Evolutionary conservation across 2,329 filamentous ascomycete genomes (phyloP).

Genomic region (Cryphonectria naterciae): DNA sequence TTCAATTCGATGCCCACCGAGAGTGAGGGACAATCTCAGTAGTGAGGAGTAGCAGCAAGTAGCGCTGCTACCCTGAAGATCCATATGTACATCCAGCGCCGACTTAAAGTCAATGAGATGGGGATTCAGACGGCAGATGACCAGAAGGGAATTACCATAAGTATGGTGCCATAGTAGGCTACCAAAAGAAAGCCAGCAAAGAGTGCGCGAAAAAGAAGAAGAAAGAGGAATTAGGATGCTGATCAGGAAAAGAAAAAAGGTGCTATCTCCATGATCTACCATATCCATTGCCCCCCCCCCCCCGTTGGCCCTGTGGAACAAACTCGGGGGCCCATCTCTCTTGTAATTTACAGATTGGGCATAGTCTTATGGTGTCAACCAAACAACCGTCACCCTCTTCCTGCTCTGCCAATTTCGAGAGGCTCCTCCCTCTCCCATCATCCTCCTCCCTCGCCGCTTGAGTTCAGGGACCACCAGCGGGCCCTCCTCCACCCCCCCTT

Average conservation of each 20-base stretch:
- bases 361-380: not conserved
- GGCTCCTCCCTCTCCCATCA: not conserved
- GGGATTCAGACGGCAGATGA: not conserved
- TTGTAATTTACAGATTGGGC: not conserved
- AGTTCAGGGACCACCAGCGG: slow-evolving; percentile 1
- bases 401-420: not conserved
- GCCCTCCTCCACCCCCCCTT: not conserved
- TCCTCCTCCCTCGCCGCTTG: not conserved
- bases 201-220: not conserved
- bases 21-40: not conserved
- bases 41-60: not conserved
- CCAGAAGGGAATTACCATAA: not conserved
- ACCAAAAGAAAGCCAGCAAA: not conserved
- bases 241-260: not conserved
- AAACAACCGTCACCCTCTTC: not conserved
- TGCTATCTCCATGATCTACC: not conserved
- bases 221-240: not conserved
- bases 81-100: not conserved
- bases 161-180: not conserved
- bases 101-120: not conserved
- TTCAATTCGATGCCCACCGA: not conserved
- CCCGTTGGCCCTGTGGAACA: not conserved
- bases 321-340: not conserved
- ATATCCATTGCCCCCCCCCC: not conserved
- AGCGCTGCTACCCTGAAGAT: not conserved